Evolutionary conservation across 2,329 filamentous ascomycete genomes (phyloP).

Genomic region (Niveomyces coronatus): DNA sequence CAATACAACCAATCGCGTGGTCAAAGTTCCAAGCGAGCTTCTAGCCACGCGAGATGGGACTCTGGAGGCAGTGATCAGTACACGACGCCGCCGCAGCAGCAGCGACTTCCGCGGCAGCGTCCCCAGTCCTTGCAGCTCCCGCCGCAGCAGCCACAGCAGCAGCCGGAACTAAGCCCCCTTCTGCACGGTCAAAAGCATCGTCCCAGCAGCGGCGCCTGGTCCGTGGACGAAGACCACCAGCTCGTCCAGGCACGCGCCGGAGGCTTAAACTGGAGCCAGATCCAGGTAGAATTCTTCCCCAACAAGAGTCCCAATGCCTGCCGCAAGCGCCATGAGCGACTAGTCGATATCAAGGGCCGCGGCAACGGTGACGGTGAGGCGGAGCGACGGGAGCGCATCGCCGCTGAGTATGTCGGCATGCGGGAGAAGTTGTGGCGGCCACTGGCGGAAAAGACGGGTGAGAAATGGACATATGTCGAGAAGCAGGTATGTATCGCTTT

Average conservation of each 20-base stretch:
- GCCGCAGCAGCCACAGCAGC: not conserved
- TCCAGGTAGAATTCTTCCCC: conserved; percentile 66
- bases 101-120: too few relatives aligned
- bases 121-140: conserved; percentile 21
- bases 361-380: conserved; percentile 82
- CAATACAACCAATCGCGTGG: not conserved
- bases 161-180: not conserved
- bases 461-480: conserved; percentile 68
- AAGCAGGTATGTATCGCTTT: conserved; percentile 41
- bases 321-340: conserved; percentile 76
- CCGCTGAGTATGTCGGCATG: conserved; percentile 68
- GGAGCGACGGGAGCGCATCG: conserved; percentile 62
- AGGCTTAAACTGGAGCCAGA: conserved; percentile 75
- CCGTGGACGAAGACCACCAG: conserved; percentile 60
- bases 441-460: conserved; percentile 63
- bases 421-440: conserved; percentile 74
- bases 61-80: too few relatives aligned
- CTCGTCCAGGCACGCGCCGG: conserved; percentile 61
- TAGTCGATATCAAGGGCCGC: conserved; percentile 65
- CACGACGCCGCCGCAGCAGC: too few relatives aligned
- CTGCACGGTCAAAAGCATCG: conserved; percentile 26
- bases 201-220: conserved; percentile 60
- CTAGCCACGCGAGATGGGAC: not conserved
- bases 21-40: not conserved
- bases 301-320: conserved; percentile 74